Conservation (phyloP, 805 yeast species). For the Priceomyces medius region DNA sequence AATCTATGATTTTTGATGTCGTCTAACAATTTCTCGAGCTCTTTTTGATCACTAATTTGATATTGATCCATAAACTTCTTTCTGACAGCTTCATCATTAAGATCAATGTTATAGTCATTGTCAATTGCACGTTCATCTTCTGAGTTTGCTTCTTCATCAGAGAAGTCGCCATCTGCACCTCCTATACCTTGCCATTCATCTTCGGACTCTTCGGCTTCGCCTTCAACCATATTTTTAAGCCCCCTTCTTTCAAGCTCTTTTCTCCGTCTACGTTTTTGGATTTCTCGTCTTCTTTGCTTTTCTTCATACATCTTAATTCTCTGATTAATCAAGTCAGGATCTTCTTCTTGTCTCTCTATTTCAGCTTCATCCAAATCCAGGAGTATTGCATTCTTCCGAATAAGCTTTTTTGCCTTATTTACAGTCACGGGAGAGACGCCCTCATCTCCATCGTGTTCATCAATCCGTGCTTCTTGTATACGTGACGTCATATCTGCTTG, state of each 20-base stretch:
- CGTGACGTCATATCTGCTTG: constrained; percentile 7
- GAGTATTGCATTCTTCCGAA: constrained; percentile 14
- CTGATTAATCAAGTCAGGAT: constrained; percentile 22
- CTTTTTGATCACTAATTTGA: constrained; percentile 58
- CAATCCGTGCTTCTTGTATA: not conserved
- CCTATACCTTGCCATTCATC: constrained; percentile 87
- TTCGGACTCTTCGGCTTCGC: constrained; percentile 86
- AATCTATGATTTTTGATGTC: constrained; percentile 74
- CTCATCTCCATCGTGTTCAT: constrained; percentile 20
- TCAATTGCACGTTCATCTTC: constrained; percentile 80
- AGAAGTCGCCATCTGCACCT: constrained; percentile 62
- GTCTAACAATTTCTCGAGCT: constrained; percentile 64
- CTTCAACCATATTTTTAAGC: constrained; percentile 60
- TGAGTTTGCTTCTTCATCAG: constrained; percentile 59
- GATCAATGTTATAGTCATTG: constrained; percentile 57
- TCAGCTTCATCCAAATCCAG: constrained; percentile 18
- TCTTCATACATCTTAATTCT: constrained; percentile 39
- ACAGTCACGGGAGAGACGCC: constrained; percentile 25
- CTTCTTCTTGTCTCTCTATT: constrained; percentile 23
- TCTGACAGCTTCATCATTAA: constrained; percentile 59
- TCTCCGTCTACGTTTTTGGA: constrained; percentile 31
- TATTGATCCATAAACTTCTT: constrained; percentile 58
- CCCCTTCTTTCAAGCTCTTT: constrained; percentile 61
- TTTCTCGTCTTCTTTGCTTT: constrained; percentile 34
- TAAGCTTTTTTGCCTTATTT: constrained; percentile 20